Evolutionary conservation across 306 rosid species (phyloP).

Genomic region (Canavalia gladiata): DNA sequence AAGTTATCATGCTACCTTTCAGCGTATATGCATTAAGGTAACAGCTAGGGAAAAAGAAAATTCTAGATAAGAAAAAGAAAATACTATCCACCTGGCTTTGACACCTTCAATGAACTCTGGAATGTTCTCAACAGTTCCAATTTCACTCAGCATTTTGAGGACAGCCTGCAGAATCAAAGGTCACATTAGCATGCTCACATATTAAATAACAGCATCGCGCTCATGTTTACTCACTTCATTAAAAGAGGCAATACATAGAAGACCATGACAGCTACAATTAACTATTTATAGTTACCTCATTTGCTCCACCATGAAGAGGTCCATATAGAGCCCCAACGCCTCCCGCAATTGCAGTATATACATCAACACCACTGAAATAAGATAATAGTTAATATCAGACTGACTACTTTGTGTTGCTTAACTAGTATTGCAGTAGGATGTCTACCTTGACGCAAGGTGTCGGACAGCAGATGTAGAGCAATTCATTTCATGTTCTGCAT

Average conservation of each 20-base stretch:
- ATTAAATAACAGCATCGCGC: slow-evolving; percentile 15
- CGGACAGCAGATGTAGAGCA: slow-evolving; percentile 94
- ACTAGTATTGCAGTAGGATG: slow-evolving; percentile 30
- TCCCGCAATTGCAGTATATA: slow-evolving; percentile 90
- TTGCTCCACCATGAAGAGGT: slow-evolving; percentile 98
- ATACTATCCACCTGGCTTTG: slow-evolving; percentile 75
- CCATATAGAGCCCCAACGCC: slow-evolving; percentile 95
- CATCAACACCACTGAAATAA: slow-evolving; percentile 85
- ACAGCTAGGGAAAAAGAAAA: not conserved
- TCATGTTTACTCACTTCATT: not conserved
- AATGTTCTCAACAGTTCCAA: slow-evolving; percentile 81
- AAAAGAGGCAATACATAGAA: slow-evolving; percentile 9
- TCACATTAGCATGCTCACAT: slow-evolving; percentile 35
- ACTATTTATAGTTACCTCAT: slow-evolving; percentile 68
- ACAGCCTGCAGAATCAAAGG: slow-evolving; percentile 73
- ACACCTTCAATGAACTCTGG: slow-evolving; percentile 96
- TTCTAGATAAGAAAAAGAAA: slow-evolving; percentile 25
- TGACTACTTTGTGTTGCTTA: not conserved
- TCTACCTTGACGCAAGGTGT: slow-evolving; percentile 91
- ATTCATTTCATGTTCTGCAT: slow-evolving; percentile 97
- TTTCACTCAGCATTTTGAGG: slow-evolving; percentile 90
- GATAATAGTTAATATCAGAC: slow-evolving; percentile 17
- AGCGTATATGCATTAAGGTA: slow-evolving; percentile 28
- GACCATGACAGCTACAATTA: slow-evolving; percentile 23
- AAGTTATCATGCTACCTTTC: slow-evolving; percentile 21